Conservation (phyloP, 1,284 basidiomycete species). For the Ceratobasidium sp. region DNA sequence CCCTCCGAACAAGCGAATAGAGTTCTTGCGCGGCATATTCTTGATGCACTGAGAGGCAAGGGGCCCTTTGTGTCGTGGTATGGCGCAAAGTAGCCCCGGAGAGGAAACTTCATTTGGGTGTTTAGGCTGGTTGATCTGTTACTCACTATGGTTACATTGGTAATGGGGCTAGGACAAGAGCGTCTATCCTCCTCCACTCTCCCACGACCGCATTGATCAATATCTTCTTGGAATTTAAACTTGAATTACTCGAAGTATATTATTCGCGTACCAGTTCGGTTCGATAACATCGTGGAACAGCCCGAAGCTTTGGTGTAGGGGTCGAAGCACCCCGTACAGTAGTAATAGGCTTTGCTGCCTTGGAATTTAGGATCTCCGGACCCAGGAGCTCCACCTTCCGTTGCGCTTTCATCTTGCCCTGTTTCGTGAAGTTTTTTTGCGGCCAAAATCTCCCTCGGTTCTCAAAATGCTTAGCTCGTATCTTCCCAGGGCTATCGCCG, state of each 20-base stretch:
- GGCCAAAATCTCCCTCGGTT: neutral
- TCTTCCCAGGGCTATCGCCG: neutral
- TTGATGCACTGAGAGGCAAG: neutral
- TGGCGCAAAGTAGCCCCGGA: neutral
- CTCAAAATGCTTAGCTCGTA: neutral
- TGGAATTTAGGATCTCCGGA: neutral
- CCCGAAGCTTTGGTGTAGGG: too few species aligned
- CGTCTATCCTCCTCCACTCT: neutral
- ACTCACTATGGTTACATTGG: neutral
- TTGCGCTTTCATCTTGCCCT: too few species aligned
- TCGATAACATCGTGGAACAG: too few species aligned
- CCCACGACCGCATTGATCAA: neutral
- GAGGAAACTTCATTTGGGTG: neutral
- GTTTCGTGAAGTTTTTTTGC: too few species aligned
- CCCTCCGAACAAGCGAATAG: slow-evolving; percentile 11
- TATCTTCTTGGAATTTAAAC: too few species aligned
- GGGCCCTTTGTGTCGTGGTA: slow-evolving; percentile 16
- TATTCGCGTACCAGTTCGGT: too few species aligned
- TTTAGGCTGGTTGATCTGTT: neutral
- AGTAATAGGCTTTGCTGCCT: neutral
- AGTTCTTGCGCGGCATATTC: slow-evolving; percentile 11
- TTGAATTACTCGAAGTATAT: too few species aligned
- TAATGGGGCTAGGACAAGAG: neutral
- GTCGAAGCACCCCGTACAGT: too few species aligned
- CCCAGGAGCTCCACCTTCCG: neutral